Evolutionary conservation across 192 early-diverging fungal species (phyloP).

Genomic region (Phycomyces blakesleeanus): DNA sequence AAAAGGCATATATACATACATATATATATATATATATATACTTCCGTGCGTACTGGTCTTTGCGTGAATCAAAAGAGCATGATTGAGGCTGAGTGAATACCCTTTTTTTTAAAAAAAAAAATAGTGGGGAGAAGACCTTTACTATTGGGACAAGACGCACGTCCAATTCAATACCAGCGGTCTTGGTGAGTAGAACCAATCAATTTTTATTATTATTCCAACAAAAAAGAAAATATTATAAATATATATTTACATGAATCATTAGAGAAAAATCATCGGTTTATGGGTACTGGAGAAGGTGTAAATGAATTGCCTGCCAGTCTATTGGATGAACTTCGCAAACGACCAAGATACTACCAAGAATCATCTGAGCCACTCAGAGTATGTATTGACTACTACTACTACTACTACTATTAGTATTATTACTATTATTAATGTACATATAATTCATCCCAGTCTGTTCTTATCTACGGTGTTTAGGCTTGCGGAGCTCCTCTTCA

Average conservation of each 20-base stretch:
- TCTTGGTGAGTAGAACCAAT: constrained; percentile 29
- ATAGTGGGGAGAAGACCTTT: constrained; percentile 60
- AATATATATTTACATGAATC: too few relatives aligned
- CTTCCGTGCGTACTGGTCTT: neutral
- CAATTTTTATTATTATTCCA: neutral
- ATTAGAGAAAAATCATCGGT: constrained; percentile 56
- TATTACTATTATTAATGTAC: neutral
- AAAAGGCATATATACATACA: too few relatives aligned
- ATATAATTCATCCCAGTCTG: too few relatives aligned
- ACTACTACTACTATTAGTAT: neutral
- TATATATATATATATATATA: too few relatives aligned
- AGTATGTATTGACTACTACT: constrained; percentile 23
- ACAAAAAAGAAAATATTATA: neutral
- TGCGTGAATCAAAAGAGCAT: neutral
- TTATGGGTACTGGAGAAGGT: constrained; percentile 62
- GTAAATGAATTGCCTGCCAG: constrained; percentile 50
- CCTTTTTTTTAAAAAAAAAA: too few relatives aligned
- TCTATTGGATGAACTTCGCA: constrained; percentile 49
- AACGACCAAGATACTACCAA: constrained; percentile 51
- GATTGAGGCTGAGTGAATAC: neutral
- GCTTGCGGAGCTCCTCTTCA: constrained; percentile 61
- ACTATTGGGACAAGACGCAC: constrained; percentile 59
- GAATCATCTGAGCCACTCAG: constrained; percentile 40
- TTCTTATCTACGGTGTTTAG: too few relatives aligned
- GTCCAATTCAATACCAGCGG: constrained; percentile 59